A percentile compares a stretch with the other conserved stretches of the same genome.
Evolutionary conservation across 495 filamentous ascomycete species (phyloP).

Genomic region (Amorphotheca resinae): DNA sequence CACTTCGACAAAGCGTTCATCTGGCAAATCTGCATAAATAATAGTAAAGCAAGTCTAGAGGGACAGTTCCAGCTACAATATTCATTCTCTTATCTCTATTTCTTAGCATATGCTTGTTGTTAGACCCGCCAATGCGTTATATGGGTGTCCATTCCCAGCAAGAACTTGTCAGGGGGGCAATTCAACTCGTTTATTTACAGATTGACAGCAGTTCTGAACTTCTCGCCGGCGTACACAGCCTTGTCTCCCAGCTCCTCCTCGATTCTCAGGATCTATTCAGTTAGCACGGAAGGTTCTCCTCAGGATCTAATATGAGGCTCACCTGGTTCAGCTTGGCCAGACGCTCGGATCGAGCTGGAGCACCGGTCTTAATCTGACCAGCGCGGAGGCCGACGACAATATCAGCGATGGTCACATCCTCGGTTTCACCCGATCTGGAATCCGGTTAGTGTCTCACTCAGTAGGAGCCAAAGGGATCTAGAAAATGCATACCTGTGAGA

Average conservation of each 20-base stretch:
- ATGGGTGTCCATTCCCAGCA: not conserved
- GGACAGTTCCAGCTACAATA: no score
- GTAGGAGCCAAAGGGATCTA: not conserved
- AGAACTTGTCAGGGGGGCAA: not conserved
- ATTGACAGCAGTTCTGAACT: slow-evolving; percentile 83
- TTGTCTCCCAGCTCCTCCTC: slow-evolving; percentile 95
- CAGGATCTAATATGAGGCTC: slow-evolving; percentile 26
- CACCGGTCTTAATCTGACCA: slow-evolving; percentile 99
- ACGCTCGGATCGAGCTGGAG: slow-evolving; percentile 89
- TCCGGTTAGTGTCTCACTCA: not conserved
- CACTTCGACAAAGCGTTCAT: no score
- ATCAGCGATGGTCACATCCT: slow-evolving; percentile 98
- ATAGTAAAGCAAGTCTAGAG: no score
- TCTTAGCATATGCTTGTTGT: no score
- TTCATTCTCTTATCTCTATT: no score
- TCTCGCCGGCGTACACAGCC: slow-evolving; percentile 79
- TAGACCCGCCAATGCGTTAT: no score
- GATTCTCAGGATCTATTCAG: slow-evolving; percentile 72
- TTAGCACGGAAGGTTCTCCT: slow-evolving; percentile 2
- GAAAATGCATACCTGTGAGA: slow-evolving; percentile 53
- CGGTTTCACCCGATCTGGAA: slow-evolving; percentile 65
- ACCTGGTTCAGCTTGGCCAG: slow-evolving; percentile 91
- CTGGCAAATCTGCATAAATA: no score
- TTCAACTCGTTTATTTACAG: slow-evolving; percentile 40
- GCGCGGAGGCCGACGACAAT: slow-evolving; percentile 91